A percentile compares a stretch with the other conserved stretches of the same genome.
phyloP scores from a whole-genome alignment of 2,329 filamentous ascomycete genomes.

The Exophiala dermatitidis region DNA sequence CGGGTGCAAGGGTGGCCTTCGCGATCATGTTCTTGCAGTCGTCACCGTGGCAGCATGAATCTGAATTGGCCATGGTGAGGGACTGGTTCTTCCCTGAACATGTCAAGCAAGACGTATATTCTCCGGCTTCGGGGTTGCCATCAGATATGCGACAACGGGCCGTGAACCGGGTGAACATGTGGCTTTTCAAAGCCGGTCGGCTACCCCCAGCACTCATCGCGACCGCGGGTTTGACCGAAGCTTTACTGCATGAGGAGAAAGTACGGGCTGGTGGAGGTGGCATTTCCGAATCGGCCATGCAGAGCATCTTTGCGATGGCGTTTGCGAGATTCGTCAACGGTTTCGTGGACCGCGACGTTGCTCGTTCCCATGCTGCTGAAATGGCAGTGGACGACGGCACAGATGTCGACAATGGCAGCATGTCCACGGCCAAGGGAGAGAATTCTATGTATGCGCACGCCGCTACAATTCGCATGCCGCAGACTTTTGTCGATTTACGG shows the following conservation, averaged over 20 bases:
- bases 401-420: constrained; percentile 1
- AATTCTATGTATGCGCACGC: constrained; percentile 27
- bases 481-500: constrained; percentile 69
- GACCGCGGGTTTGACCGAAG: constrained; percentile 25
- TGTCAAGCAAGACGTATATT: constrained; percentile 20
- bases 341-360: constrained; percentile 28
- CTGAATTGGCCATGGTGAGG: constrained; percentile 27
- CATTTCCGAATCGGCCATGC: constrained; percentile 24
- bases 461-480: constrained; percentile 29
- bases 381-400: constrained; percentile 9
- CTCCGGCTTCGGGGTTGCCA: background rate
- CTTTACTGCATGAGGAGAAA: constrained; percentile 22
- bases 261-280: background rate
- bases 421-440: constrained; percentile 16
- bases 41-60: constrained; percentile 24
- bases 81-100: constrained; percentile 26
- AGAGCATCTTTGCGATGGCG: constrained; percentile 28
- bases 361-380: constrained; percentile 15
- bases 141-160: constrained; percentile 24
- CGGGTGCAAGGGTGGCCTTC: background rate
- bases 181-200: constrained; percentile 23
- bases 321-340: constrained; percentile 28
- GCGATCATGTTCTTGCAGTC: constrained; percentile 14
- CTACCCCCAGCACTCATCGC: constrained; percentile 21
- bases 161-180: constrained; percentile 23